A percentile compares a stretch with the other conserved stretches of the same genome.
Evolutionary conservation across 805 yeast species (phyloP).

Genomic region (Wickerhamiella musiphila): DNA sequence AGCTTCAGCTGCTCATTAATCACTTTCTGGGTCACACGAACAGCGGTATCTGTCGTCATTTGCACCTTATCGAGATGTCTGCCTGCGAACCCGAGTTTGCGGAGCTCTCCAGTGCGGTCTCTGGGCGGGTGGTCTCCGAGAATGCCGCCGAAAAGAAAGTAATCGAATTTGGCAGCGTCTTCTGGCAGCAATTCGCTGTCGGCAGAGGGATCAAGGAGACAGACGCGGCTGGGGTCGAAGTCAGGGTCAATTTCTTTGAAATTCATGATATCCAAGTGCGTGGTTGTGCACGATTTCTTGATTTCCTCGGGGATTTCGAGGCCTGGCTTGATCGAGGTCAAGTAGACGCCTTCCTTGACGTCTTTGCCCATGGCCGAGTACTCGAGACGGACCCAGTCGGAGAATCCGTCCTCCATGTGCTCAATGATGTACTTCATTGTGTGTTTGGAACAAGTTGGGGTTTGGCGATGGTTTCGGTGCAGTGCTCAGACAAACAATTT

Average conservation of each 20-base stretch:
- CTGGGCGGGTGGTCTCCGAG: constrained; percentile 76
- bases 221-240: constrained; percentile 34
- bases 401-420: constrained; percentile 94
- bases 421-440: constrained; percentile 65
- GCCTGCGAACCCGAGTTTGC: constrained; percentile 75
- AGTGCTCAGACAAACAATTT: too few relatives aligned
- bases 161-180: constrained; percentile 54
- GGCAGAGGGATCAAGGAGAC: constrained; percentile 84
- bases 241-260: constrained; percentile 22
- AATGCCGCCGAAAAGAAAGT: constrained; percentile 91
- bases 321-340: constrained; percentile 56
- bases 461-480: too few relatives aligned
- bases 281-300: constrained; percentile 45
- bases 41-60: constrained; percentile 97
- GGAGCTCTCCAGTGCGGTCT: constrained; percentile 82
- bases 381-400: constrained; percentile 88
- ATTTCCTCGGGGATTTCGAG: constrained; percentile 54
- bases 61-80: constrained; percentile 75
- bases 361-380: constrained; percentile 70
- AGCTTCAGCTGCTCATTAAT: constrained; percentile 40
- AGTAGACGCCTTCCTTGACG: constrained; percentile 48
- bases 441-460: background rate
- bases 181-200: constrained; percentile 50
- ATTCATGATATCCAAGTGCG: constrained; percentile 47
- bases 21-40: constrained; percentile 74